Conservation (phyloP, 371 early-diverging fungal genomes). For the Agmasoma carcini region DNA sequence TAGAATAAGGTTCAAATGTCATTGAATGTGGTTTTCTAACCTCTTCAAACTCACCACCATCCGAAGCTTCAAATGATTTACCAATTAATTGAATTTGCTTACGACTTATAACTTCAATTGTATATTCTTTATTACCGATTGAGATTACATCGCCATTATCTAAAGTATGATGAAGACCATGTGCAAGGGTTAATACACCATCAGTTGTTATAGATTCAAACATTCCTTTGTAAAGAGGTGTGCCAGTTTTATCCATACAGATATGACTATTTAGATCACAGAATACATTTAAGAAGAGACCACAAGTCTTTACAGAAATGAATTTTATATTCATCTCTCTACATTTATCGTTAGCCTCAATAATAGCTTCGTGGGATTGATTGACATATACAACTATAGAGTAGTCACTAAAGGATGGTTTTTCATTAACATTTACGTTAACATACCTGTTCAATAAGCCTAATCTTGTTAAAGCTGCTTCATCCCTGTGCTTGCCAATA, state of each 20-base stretch:
- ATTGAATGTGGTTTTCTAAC: conserved; percentile 23
- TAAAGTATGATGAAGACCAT: conserved; percentile 50
- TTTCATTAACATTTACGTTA: conserved; percentile 26
- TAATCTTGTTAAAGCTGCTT: conserved; percentile 63
- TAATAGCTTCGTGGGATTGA: conserved; percentile 68
- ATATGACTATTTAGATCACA: conserved; percentile 77
- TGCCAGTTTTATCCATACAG: conserved; percentile 78
- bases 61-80: too few species aligned
- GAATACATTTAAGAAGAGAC: conserved; percentile 85
- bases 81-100: conserved; percentile 33
- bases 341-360: conserved; percentile 71
- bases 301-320: conserved; percentile 72
- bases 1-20: background rate
- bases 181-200: conserved; percentile 46
- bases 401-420: conserved; percentile 21
- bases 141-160: conserved; percentile 50
- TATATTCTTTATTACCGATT: conserved; percentile 26
- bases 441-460: conserved; percentile 91
- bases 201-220: conserved; percentile 67
- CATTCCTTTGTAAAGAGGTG: conserved; percentile 76
- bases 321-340: conserved; percentile 70
- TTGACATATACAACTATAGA: conserved; percentile 79
- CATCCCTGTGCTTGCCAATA: conserved; percentile 73
- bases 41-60: conserved; percentile 7
- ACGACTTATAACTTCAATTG: conserved; percentile 32